Evolutionary conservation across 345 rosid genomes (phyloP), one percentile per base, ranked within the genome.

Genomic region (Populus pruinosa): DNA sequence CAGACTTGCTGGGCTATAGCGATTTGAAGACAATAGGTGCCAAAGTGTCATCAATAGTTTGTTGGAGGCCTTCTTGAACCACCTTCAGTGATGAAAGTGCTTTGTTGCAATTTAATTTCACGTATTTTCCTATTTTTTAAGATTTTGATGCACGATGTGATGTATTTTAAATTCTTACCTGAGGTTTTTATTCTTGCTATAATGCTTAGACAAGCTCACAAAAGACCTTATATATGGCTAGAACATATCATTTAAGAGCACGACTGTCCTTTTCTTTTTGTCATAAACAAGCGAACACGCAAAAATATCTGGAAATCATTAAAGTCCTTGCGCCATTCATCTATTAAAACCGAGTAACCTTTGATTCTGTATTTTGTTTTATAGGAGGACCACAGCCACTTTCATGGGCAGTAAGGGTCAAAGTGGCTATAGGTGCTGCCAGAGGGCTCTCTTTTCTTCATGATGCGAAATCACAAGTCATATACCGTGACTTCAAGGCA

Each of bases 361-460:
- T 70, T 75, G 55, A 71, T 79, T 69, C 56, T 75, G 44, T 66
- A 31, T 55, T 77, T 72, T 81, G 67, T 38, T 65, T 72, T 80
- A 61, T 82, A 92, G 98, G 93, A 85, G 98, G 96, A 62, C 90
- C 85, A 5, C 94, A 91, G 61, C 92, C 97, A 12, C 92, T 94
- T 49, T 87, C 98, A 65, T 94, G 98, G 98, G 91, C 86, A 43
- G 83, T 86, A 71, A 89, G 98, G 77, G 87, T 92, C 77, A 92
- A 92, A 83, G 97, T 92, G 61, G 98, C 98, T 14, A 84, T 88
- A 67, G 89, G 91, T 83, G 98, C 98, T 68, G 98, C 98, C 38
- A 90, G 89, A 84, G 98, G 98, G 68, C 97, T 94, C 70, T 86
- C 90, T 81, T 92, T 94, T 84, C 96, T 94, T 74, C 98, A 94